Evolutionary conservation across 345 rosid genomes (phyloP), one percentile per base, ranked within the genome.

Genomic region (Clarkia xantiana): DNA sequence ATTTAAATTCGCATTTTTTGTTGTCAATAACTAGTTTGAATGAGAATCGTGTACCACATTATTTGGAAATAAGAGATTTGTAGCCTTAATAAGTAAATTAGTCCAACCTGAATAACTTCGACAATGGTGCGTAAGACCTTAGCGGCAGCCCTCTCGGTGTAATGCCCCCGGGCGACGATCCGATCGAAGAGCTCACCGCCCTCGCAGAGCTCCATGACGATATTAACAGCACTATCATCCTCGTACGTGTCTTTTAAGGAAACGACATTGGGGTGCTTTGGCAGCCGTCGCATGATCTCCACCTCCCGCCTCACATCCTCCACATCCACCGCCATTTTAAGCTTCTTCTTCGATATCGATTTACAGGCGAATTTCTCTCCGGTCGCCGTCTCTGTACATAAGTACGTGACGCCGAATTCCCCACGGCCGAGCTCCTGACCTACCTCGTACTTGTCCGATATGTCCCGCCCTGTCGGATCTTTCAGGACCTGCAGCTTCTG

Each of bases 241-340:
- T 86, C 94, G 51, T 71, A 86, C 10, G 81, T 67, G 51, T 67
- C 84, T 45, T 69, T 86, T 62, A 86, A 48, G 14, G 94, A 51
- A 45, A 86, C 96, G 18, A 86, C 64, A 63, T 76, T 86, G 0
- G 86, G 81, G 54, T 86, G 87, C 53, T 60, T 55, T 51, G 96
- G 90, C 72, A 86, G 62, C 63, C 79, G 87, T 67, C 72, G 80
- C 96, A 83, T 86, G 47, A 86, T 86, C 75, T 76, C 78, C 47
- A 86, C 96, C 62, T 86, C 96, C 69, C 94, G 81, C 71, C 90
- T 86, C 52, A 82, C 96, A 69, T 83, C 94, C 58, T 81, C 94
- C 11, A 86, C 63, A 58, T 80, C 94, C 59, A 86, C 79, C 12
- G 87, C 79, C 36, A 29, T 29, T 29, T 29, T 29, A 7, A 29